phyloP scores from a whole-genome alignment of 306 rosid species.

The Trichosanthes truncata region DNA sequence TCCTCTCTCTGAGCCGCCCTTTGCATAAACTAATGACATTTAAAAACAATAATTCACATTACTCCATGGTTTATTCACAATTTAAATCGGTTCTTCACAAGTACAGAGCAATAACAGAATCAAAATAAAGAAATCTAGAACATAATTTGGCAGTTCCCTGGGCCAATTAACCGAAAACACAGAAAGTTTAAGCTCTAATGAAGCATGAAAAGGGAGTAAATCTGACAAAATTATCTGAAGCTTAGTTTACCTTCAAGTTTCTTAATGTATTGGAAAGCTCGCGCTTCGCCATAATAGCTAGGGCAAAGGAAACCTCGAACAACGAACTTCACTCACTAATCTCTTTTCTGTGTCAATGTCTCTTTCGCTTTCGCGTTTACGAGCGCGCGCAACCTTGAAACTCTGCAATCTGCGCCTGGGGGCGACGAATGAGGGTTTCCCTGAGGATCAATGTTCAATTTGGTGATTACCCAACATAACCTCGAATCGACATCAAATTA shows the following conservation, averaged over 20 bases:
- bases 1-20: constrained; percentile 63
- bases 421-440: neutral
- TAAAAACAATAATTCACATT: neutral
- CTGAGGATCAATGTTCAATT: neutral
- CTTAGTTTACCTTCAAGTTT: constrained; percentile 60
- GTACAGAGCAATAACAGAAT: neutral
- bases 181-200: neutral
- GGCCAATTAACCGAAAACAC: neutral
- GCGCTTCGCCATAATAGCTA: constrained; percentile 48
- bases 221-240: neutral
- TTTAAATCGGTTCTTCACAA: neutral
- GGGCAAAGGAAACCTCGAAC: neutral
- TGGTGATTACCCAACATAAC: neutral
- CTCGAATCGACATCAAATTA: neutral
- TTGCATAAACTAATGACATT: constrained; percentile 66
- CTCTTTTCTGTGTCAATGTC: neutral
- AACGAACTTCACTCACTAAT: constrained; percentile 2
- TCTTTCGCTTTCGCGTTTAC: neutral
- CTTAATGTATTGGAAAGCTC: constrained; percentile 65
- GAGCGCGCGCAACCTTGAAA: neutral
- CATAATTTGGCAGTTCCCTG: neutral
- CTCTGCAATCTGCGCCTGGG: neutral
- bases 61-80: neutral
- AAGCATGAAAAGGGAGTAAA: neutral
- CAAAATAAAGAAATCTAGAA: neutral